Evolutionary conservation across 2,329 filamentous ascomycete genomes (phyloP), one percentile per base, ranked within the genome.

Genomic region (Coniella vitis): DNA sequence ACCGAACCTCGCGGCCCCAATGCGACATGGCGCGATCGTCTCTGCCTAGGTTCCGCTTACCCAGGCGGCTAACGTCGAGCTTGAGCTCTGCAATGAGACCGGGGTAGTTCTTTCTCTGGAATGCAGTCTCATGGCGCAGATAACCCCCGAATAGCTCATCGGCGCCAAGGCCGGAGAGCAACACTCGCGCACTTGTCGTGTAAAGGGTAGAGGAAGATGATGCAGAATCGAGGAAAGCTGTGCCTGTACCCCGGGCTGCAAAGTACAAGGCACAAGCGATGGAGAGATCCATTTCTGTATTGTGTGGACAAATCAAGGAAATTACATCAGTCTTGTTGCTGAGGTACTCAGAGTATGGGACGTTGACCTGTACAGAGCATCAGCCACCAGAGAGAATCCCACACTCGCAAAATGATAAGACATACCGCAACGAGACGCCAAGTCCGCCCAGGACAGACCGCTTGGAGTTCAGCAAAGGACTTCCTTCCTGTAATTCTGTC

Each of bases 261-360:
- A 98, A 98, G 65, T 96, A 97, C n/a, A 98, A 73, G 0, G 93
- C 93, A 58, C 79, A 85, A 0, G 87, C 86, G 58, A 98, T 98
- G 3, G 93, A 98, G 1, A 98, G 74, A 60, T 98, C 93, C 93
- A 98, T 98, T 66, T 98, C 93, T 0, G 93, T 98, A 57, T 95
- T 91, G 66, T 98, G 93, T 0, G 93, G 93, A 57, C 86, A 76
- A 64, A 98, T 96, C 16, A 98, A 72, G 2, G 79, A 75, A 34
- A 90, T 77, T 17, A 98, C 78, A 21, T 75, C 75, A 3, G 75
- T 60, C 53, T 87, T 81, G 58, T 95, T 86, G 2, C 75, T 72
- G 38, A 83, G 62, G 0, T 84, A 86, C 58, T 94, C 86, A 5
- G 72, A 62, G 62, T 91, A 96, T 0, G 91, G 86, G 22, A 98